Evolutionary conservation across 768 basidiomycete species (phyloP).

Genomic region (Ramaria rubella): DNA sequence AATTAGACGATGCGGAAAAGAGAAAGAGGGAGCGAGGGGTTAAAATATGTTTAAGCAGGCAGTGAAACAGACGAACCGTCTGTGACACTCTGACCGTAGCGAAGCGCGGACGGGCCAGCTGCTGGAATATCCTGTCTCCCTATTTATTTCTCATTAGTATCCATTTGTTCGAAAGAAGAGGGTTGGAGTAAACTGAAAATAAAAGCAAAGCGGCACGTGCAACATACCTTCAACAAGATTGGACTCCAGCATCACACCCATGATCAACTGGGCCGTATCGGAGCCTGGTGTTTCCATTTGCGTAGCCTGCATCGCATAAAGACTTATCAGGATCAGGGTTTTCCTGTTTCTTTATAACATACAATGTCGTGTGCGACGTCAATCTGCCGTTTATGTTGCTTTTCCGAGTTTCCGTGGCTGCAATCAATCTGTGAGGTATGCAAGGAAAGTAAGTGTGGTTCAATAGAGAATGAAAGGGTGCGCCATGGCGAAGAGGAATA

Average conservation of each 20-base stretch:
- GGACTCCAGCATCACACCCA: constrained; percentile 95
- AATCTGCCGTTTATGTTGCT: constrained; percentile 84
- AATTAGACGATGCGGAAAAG: not conserved
- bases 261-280: constrained; percentile 67
- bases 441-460: too few species aligned
- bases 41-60: constrained; percentile 17
- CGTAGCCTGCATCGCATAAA: constrained; percentile 41
- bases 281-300: constrained; percentile 54
- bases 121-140: constrained; percentile 81
- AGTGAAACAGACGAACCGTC: constrained; percentile 37
- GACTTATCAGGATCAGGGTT: not conserved
- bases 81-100: constrained; percentile 82
- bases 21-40: not conserved
- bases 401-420: constrained; percentile 92
- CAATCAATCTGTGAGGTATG: constrained; percentile 68
- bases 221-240: constrained; percentile 59
- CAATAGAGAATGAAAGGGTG: constrained; percentile 1
- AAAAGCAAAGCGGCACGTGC: not conserved
- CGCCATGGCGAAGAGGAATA: not conserved
- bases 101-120: constrained; percentile 62
- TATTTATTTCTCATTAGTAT: constrained; percentile 2
- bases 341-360: constrained; percentile 23
- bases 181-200: not conserved
- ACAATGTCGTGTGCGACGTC: constrained; percentile 90
- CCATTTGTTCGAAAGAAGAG: not conserved